Evolutionary conservation across 1,284 basidiomycete genomes (phyloP).

Genomic region (Bjerkandera adusta): DNA sequence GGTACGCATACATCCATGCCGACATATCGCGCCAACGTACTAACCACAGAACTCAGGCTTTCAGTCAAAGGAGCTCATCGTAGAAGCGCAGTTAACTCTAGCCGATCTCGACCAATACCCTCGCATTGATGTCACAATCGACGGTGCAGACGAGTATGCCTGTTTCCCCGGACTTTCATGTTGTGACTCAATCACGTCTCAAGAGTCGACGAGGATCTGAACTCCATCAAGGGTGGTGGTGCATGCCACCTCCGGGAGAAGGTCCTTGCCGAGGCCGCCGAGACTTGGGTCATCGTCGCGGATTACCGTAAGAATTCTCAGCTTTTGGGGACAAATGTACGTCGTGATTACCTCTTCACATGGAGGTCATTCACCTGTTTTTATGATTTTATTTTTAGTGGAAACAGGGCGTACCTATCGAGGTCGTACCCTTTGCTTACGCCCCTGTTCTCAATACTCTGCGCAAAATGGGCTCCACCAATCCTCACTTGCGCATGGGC

Average conservation of each 20-base stretch:
- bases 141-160: constrained; percentile 94
- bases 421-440: constrained; percentile 96
- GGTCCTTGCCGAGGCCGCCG: constrained; percentile 95
- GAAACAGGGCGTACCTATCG: constrained; percentile 89
- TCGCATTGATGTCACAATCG: constrained; percentile 91
- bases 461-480: constrained; percentile 61
- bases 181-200: constrained; percentile 6
- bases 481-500: constrained; percentile 79
- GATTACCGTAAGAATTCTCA: constrained; percentile 93
- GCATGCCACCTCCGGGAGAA: constrained; percentile 98
- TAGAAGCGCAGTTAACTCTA: constrained; percentile 75
- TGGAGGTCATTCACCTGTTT: background rate
- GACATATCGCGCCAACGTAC: no score
- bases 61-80: constrained; percentile 95
- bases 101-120: constrained; percentile 95
- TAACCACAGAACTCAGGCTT: no score
- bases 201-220: constrained; percentile 85
- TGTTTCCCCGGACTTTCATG: background rate
- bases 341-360: constrained; percentile 31
- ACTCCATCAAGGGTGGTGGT: constrained; percentile 97
- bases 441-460: constrained; percentile 81
- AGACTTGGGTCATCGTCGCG: constrained; percentile 92
- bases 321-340: constrained; percentile 79
- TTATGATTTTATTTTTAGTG: constrained; percentile 57
- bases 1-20: constrained; percentile 41